phyloP scores from a whole-genome alignment of 805 yeast genomes.

The Saccharomycopsis javanensis region DNA sequence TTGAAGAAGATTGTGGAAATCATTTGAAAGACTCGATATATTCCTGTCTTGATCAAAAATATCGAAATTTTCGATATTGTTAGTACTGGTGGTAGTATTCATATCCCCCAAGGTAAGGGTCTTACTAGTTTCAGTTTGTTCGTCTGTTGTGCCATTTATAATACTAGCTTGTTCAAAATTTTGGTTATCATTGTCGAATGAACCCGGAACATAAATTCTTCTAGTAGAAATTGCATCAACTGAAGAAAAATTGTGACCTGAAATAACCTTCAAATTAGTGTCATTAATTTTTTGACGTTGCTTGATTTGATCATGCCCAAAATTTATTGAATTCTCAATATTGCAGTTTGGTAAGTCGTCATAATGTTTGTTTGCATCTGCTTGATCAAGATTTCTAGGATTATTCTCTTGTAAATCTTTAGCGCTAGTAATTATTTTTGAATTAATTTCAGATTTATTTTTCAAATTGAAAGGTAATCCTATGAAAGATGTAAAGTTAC shows the following conservation, averaged over 20 bases:
- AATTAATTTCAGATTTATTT: background rate
- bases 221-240: background rate
- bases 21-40: background rate
- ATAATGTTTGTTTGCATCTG: too few species aligned
- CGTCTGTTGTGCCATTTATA: background rate
- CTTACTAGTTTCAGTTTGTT: background rate
- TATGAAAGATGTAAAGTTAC: background rate
- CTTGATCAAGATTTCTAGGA: background rate
- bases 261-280: background rate
- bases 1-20: background rate
- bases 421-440: background rate
- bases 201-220: background rate
- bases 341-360: background rate
- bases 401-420: background rate
- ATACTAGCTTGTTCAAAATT: background rate
- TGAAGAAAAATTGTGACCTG: background rate
- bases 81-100: background rate
- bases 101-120: background rate
- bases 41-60: background rate
- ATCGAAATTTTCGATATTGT: background rate
- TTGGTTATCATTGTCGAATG: background rate
- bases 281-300: background rate
- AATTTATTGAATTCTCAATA: background rate
- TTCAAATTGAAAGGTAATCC: slow-evolving; percentile 15
- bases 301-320: background rate